These are phyloP conservation scores for Xerocomellus amylosporus DNA, from an alignment of 768 basidiomycete genomes.

Conservation along the genomic window DNA sequence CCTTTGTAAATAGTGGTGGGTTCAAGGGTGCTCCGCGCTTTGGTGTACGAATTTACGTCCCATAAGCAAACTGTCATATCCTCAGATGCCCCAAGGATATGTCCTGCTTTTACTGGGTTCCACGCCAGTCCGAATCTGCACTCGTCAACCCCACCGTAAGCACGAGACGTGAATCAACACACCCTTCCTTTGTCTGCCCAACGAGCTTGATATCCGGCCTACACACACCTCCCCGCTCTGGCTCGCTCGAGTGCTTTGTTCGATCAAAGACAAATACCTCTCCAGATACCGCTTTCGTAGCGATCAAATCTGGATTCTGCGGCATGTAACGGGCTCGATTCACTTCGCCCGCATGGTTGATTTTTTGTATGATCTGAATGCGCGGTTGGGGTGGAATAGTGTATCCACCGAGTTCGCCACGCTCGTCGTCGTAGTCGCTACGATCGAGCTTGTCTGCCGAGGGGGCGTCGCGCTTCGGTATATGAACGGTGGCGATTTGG, in stretches of 20 bases:
- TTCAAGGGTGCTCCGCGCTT: conserved; percentile 74
- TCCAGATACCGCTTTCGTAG: conserved; percentile 89
- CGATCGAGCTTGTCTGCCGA: conserved; percentile 77
- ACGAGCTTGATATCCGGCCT: conserved; percentile 88
- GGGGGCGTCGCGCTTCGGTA: conserved; percentile 76
- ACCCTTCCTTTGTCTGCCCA: conserved; percentile 95
- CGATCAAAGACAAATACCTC: conserved; percentile 95
- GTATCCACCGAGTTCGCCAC: conserved; percentile 92
- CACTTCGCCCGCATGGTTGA: conserved; percentile 94
- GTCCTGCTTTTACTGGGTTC: conserved; percentile 80
- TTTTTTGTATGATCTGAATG: conserved; percentile 87
- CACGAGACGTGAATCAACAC: conserved; percentile 28
- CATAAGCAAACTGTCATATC: conserved; percentile 96
- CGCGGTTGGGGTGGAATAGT: conserved; percentile 80
- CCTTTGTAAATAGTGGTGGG: conserved; percentile 82
- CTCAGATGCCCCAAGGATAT: conserved; percentile 89
- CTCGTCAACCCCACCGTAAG: conserved; percentile 5
- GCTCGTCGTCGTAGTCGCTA: conserved; percentile 84
- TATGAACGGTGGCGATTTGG: conserved; percentile 91
- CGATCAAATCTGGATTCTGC: conserved; percentile 95
- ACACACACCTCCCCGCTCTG: conserved; percentile 78
- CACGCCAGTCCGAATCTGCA: conserved; percentile 90
- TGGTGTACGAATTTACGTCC: conserved; percentile 90
- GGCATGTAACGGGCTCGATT: conserved; percentile 99
- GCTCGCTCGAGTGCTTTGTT: conserved; percentile 94